Conservation (phyloP, 192 early-diverging fungal genomes). For the Coemansia sp. region DNA sequence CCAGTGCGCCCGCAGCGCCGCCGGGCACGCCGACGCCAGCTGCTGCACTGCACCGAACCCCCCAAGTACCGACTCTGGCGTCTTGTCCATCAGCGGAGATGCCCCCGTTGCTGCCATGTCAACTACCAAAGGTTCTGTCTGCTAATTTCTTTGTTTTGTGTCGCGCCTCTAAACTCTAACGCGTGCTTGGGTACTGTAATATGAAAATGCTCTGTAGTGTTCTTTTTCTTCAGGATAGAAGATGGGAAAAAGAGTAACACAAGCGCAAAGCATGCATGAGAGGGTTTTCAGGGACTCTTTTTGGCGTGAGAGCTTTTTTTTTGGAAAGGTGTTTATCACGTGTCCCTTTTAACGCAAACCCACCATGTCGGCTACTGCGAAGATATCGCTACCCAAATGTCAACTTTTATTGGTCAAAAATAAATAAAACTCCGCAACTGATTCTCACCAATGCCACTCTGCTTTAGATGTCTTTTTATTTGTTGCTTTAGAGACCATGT, state of each 20-base stretch:
- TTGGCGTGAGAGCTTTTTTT: too few species aligned
- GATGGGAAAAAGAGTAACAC: too few species aligned
- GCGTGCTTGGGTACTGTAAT: not conserved
- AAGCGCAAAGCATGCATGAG: too few species aligned
- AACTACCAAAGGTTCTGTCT: not conserved
- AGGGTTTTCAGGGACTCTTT: too few species aligned
- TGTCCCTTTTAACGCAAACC: too few species aligned
- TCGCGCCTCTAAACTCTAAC: not conserved
- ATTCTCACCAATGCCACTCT: too few species aligned
- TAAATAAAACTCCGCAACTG: too few species aligned
- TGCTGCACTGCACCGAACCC: slow-evolving; percentile 21
- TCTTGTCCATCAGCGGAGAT: not conserved
- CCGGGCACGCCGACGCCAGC: slow-evolving; percentile 32
- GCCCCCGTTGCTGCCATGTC: not conserved
- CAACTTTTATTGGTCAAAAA: too few species aligned
- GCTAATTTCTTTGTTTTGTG: not conserved
- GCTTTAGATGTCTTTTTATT: not conserved
- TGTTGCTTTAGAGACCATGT: not conserved
- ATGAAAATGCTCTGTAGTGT: too few species aligned
- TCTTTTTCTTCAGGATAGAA: too few species aligned
- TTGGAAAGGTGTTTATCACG: too few species aligned
- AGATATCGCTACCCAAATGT: not conserved
- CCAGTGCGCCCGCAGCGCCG: slow-evolving; percentile 35
- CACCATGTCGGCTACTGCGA: too few species aligned
- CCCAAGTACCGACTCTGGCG: not conserved